phyloP scores from a whole-genome alignment of 108 stramenopile genomes.

The Parietichytrium sp. region DNA sequence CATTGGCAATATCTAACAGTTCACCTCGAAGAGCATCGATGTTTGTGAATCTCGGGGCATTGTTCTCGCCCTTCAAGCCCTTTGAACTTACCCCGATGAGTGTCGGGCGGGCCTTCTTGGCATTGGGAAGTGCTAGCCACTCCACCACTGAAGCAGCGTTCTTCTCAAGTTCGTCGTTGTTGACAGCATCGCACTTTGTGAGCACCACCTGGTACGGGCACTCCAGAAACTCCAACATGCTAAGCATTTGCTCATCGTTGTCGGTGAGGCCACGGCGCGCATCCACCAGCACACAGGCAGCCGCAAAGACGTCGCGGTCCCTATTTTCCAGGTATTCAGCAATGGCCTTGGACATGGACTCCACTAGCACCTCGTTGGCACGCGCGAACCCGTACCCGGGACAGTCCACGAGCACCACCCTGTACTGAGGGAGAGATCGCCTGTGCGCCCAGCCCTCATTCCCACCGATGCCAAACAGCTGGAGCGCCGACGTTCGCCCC shows the following conservation, averaged over 20 bases:
- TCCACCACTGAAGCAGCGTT: no score
- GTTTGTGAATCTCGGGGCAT: no score
- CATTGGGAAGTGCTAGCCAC: no score
- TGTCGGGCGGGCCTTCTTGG: no score
- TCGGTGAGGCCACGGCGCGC: background rate
- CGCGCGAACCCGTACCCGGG: constrained; percentile 23
- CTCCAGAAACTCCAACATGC: background rate
- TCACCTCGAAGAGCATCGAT: no score
- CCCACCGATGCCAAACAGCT: background rate
- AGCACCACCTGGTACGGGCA: background rate
- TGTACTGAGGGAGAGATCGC: background rate
- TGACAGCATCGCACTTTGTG: background rate
- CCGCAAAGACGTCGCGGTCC: background rate
- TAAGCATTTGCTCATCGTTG: constrained; percentile 8
- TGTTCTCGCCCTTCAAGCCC: no score
- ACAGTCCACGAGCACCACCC: background rate
- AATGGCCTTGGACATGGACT: background rate
- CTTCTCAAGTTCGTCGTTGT: background rate
- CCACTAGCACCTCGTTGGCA: background rate
- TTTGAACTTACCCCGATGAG: no score
- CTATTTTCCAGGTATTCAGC: background rate
- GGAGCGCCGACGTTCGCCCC: background rate
- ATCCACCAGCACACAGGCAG: background rate
- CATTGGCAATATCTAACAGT: no score
- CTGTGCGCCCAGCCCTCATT: background rate